Evolutionary conservation across 2,329 filamentous ascomycete genomes (phyloP), one percentile per base, ranked within the genome.

Genomic region (Apiospora rasikravindrae): DNA sequence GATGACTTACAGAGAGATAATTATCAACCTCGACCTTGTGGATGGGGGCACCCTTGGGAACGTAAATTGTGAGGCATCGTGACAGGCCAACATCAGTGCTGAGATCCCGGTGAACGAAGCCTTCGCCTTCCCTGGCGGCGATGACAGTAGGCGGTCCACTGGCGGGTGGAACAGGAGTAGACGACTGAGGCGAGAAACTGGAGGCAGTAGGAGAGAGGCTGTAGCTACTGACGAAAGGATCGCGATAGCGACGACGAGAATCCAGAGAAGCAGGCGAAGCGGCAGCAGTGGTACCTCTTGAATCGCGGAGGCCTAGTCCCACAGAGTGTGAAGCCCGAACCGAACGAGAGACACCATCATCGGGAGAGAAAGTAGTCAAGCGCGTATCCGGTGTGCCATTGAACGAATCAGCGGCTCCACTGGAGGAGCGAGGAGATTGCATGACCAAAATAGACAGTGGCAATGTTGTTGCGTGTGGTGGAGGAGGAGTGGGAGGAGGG

Each of bases 381-480:
- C 87, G 88, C 10, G 91, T 92, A 72, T 92, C 90, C 0, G 91
- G 91, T 7, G 92, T 93, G 22, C 87, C 88, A 75, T 89, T 87
- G 77, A 86, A 87, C 14, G 90, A 91, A 69, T 89, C 88, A 44
- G 84, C 85, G 26, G 83, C 85, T 66, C 86, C 87, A 70, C 78
- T 83, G 1, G 87, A 88, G 0, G 88, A 89, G 72, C 82, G 84
- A 64, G 88, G 87, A 3, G 88, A 89, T 29, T 64, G 57, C 57
- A 64, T 64, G 57, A 24, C 57, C 33, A 64, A 64, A 40, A 64
- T 13, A 24, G 57, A n/a, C 57, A 64, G 33, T 40, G 57, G 33
- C 57, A 64, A 64, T 40, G 57, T n/a, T 37, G 44, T 22, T 61
- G 16, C 22, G 26, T 19, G 26, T 37, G 40, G 57, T 64, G 26